Evolutionary conservation across 2,329 filamentous ascomycete species (phyloP), one percentile per base, ranked within the genome.

Genomic region (Plenodomus tracheiphilus): DNA sequence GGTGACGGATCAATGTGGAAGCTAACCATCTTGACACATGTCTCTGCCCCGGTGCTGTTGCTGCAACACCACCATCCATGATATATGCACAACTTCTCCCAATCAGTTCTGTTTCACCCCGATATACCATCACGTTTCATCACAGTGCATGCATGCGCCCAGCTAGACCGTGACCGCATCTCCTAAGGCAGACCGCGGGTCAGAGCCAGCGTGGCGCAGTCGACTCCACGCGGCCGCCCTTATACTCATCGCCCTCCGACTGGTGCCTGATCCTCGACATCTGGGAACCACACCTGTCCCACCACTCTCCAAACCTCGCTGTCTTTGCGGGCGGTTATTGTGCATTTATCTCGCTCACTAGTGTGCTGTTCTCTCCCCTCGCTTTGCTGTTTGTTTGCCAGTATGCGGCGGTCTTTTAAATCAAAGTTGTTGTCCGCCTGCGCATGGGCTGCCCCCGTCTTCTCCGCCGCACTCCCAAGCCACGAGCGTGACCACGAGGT

Each of bases 211-310:
- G 28, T 32, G 28, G 28, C 28, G 28, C 28, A 32, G 28, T 32
- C 28, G 13, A 32, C 28, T 32, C 28, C 28, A 32, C 28, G 28
- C 28, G 41, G 19, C 46, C 53, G 50, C 56, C 46, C 51, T 53
- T 47, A 39, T 35, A 40, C 36, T 41, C 39, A 47, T 40, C 47
- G 46, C 52, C 52, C 54, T 51, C 47, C 49, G 49, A 54, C 66
- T 63, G 68, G 68, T 69, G 68, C 68, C 68, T 70, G 64, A 68
- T 64, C 43, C 49, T 42, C 38, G 32, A 39, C 35, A 42, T 41
- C 49, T 46, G 56, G 47, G 51, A 56, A 57, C 53, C 53, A 45
- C 51, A 56, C 32, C 54, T 64, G 44, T 59, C 48, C 49, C 51
- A 51, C 53, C 47, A 49, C 50, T 53, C 47, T 42, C 46, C 50